Percentiles rank a stretch among this genome's conserved stretches.
phyloP scores from a whole-genome alignment of 176 grass and related monocot genomes.

The Aegilops tauschii region DNA sequence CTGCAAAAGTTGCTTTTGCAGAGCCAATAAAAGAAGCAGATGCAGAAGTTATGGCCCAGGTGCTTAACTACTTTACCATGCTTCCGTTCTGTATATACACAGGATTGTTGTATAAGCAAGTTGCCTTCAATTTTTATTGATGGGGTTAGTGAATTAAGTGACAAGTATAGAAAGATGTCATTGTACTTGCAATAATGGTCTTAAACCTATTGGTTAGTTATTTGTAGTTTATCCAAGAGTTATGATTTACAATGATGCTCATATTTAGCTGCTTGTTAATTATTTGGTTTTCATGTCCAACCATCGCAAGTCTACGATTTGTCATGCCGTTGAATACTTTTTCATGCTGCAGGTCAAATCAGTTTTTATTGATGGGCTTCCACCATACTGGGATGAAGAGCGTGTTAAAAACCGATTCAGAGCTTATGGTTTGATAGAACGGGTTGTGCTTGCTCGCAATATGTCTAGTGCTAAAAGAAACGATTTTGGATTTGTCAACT shows the following conservation, averaged over 20 bases:
- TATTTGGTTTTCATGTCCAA: neutral
- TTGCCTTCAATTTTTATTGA: no score
- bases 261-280: no score
- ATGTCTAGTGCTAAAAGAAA: conserved; percentile 78
- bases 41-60: conserved; percentile 70
- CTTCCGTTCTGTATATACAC: no score
- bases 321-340: neutral
- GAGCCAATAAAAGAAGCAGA: conserved; percentile 67
- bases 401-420: conserved; percentile 59
- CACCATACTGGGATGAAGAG: conserved; percentile 79
- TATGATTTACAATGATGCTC: no score
- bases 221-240: no score
- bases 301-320: neutral
- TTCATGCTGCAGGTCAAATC: conserved; percentile 53
- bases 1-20: conserved; percentile 56
- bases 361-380: conserved; percentile 69
- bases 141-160: neutral
- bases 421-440: conserved; percentile 61
- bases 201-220: no score
- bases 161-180: no score
- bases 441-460: conserved; percentile 75
- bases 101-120: no score
- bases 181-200: no score
- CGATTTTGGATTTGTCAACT: conserved; percentile 85
- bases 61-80: neutral